A percentile compares a stretch with the other conserved stretches of the same genome.
phyloP scores from a whole-genome alignment of 768 basidiomycete species.

The Boletus coccyginus region DNA sequence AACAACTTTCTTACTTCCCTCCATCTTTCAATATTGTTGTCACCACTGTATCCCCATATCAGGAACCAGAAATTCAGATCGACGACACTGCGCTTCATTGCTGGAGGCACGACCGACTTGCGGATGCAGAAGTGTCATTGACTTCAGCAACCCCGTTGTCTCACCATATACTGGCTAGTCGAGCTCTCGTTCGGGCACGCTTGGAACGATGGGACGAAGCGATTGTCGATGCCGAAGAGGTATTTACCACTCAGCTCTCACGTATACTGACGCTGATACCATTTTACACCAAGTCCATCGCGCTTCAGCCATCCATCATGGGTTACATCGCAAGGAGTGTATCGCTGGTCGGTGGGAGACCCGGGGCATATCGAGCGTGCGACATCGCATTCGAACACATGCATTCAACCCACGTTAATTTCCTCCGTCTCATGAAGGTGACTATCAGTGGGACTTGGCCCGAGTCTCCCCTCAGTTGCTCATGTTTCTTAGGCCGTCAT shows the following conservation, averaged over 20 bases:
- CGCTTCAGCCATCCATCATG: not conserved
- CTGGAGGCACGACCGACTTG: no score
- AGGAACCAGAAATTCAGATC: no score
- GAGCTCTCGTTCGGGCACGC: not conserved
- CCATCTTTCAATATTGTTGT: no score
- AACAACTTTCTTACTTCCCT: no score
- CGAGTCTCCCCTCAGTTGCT: not conserved
- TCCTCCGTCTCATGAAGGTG: slow-evolving; percentile 5
- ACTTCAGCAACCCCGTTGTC: no score
- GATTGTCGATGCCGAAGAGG: not conserved
- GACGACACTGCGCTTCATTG: no score
- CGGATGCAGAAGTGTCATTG: no score
- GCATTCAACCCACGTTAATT: not conserved
- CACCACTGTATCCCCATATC: no score
- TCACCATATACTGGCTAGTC: not conserved
- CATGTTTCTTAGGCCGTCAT: not conserved
- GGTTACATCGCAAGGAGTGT: not conserved
- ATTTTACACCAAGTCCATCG: not conserved
- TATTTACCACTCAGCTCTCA: not conserved
- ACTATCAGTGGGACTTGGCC: not conserved
- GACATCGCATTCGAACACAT: not conserved
- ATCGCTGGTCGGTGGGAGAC: not conserved
- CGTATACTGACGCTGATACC: not conserved
- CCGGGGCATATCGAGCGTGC: not conserved
- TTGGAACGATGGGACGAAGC: not conserved